Percentiles rank a stretch among this genome's conserved stretches.
Evolutionary conservation across 179 eudicot genomes (phyloP).

Genomic region (Silene noctiflora): DNA sequence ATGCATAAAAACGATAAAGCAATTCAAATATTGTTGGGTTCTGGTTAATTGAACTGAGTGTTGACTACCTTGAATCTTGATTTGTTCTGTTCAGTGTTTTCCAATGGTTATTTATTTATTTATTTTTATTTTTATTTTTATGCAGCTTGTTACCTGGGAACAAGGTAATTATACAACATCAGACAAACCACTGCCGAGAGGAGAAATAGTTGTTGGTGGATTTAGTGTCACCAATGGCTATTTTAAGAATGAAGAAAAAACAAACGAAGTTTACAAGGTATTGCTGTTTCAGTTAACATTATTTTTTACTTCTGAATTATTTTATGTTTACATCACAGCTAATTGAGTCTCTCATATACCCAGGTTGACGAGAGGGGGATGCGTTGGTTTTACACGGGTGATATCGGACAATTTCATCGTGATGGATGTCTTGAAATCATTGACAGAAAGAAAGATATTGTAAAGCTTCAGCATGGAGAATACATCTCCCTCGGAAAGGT

Average conservation of each 20-base stretch:
- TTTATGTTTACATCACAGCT: neutral
- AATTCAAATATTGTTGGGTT: neutral
- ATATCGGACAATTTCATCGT: conserved; percentile 80
- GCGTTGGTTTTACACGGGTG: conserved; percentile 95
- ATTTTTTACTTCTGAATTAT: neutral
- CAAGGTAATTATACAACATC: conserved; percentile 76
- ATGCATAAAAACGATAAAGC: neutral
- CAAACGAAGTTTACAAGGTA: conserved; percentile 84
- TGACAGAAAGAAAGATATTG: conserved; percentile 96
- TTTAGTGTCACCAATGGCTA: conserved; percentile 77
- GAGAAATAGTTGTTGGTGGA: conserved; percentile 92
- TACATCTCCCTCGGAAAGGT: conserved; percentile 95
- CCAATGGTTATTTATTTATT: conserved; percentile 10
- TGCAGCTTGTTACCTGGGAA: conserved; percentile 95
- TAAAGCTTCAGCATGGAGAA: conserved; percentile 97
- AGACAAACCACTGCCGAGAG: conserved; percentile 96
- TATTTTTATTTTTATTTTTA: neutral
- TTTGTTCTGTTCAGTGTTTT: neutral
- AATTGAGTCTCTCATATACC: conserved; percentile 8
- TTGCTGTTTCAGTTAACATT: neutral
- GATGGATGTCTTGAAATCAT: conserved; percentile 97
- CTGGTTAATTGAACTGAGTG: neutral
- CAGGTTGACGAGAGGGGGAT: conserved; percentile 85
- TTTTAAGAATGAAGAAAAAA: conserved; percentile 73
- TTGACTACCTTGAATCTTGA: conserved; percentile 7